Evolutionary conservation across 2,329 filamentous ascomycete species (phyloP).

Genomic region (Penicillium paneum): DNA sequence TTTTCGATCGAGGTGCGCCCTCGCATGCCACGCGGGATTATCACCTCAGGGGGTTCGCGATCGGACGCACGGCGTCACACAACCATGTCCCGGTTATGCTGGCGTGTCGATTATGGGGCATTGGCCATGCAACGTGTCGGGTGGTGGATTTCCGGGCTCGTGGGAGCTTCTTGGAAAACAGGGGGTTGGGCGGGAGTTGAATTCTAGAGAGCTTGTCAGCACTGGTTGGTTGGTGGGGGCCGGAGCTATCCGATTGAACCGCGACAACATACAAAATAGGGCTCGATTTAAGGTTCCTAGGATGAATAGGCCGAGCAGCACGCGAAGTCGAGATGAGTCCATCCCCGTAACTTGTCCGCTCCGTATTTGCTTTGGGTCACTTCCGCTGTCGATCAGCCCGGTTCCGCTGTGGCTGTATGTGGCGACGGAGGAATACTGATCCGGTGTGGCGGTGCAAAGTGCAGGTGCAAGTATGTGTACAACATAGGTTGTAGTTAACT

Average conservation of each 20-base stretch:
- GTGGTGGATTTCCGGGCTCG: neutral
- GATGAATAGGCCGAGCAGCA: constrained; percentile 3
- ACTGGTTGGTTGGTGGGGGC: constrained; percentile 1
- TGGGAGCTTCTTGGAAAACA: constrained; percentile 15
- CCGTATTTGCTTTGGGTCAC: constrained; percentile 24
- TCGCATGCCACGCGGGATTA: constrained; percentile 25
- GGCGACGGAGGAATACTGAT: constrained; percentile 29
- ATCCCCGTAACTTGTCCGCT: constrained; percentile 12
- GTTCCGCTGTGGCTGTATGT: constrained; percentile 23
- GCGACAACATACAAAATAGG: neutral
- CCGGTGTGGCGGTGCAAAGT: constrained; percentile 26
- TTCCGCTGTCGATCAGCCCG: constrained; percentile 31
- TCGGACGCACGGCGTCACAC: constrained; percentile 26
- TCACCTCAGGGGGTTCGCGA: constrained; percentile 25
- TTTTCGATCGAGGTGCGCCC: constrained; percentile 17
- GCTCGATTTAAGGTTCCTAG: neutral
- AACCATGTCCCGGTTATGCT: constrained; percentile 28
- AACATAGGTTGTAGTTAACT: neutral
- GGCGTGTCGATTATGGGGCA: constrained; percentile 20
- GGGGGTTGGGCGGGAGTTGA: constrained; percentile 13
- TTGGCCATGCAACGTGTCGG: constrained; percentile 18
- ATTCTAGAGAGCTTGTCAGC: constrained; percentile 15
- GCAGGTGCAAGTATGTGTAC: neutral
- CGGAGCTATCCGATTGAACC: neutral
- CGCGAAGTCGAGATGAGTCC: constrained; percentile 11